These are phyloP conservation scores for Populus hybrid DNA, from an alignment of 441 rosid species.

Conservation along the genomic window DNA sequence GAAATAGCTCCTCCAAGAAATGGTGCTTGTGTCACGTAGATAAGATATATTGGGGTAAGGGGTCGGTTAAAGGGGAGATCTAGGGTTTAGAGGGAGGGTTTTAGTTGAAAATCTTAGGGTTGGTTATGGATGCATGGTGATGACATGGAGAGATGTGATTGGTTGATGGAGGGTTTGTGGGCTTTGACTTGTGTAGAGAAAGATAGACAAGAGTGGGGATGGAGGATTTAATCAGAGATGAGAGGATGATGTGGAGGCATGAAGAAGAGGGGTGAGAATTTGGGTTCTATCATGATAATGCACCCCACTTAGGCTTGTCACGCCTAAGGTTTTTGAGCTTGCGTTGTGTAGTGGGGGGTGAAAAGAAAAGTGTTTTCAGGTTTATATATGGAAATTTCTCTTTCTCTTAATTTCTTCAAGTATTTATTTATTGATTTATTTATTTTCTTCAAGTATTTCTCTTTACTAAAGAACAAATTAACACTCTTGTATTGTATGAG, in stretches of 20 bases:
- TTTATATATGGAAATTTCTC: constrained; percentile 32
- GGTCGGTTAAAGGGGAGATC: constrained; percentile 7
- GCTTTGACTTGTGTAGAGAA: constrained; percentile 26
- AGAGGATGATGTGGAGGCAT: constrained; percentile 25
- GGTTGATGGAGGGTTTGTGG: constrained; percentile 16
- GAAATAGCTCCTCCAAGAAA: constrained; percentile 29
- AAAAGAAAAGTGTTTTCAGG: constrained; percentile 34
- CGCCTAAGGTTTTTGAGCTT: constrained; percentile 66
- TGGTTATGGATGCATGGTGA: constrained; percentile 12
- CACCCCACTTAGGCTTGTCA: constrained; percentile 83
- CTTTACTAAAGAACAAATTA: too few species aligned
- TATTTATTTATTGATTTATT: too few species aligned
- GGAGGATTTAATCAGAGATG: background rate
- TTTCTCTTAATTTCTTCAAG: background rate
- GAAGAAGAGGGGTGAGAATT: background rate
- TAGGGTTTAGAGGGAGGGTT: constrained; percentile 12
- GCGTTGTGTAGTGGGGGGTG: constrained; percentile 36
- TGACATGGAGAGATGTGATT: constrained; percentile 39
- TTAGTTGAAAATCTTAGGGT: constrained; percentile 11
- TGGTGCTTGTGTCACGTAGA: constrained; percentile 4
- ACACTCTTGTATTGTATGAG: too few species aligned
- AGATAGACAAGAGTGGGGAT: constrained; percentile 5
- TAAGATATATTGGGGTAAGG: background rate
- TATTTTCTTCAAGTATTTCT: too few species aligned
- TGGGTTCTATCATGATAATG: constrained; percentile 58